phyloP scores from a whole-genome alignment of 1,284 basidiomycete genomes.

The Phellinidium pouzarii region DNA sequence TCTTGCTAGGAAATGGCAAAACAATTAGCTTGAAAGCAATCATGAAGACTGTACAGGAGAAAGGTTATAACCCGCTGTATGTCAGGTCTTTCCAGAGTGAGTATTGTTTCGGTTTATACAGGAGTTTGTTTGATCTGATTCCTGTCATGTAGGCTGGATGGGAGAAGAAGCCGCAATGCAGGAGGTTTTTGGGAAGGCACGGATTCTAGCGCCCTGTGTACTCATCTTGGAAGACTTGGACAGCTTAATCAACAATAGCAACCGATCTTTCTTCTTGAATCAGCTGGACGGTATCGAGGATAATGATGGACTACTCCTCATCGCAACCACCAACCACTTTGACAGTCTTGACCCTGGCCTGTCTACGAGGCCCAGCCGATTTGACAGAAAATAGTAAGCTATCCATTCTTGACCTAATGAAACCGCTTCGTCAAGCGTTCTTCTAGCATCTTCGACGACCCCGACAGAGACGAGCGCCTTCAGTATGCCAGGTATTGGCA shows the following conservation, averaged over 20 bases:
- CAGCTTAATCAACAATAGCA: constrained; percentile 66
- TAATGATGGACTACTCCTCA: constrained; percentile 72
- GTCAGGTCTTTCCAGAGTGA: constrained; percentile 66
- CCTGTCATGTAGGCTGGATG: constrained; percentile 36
- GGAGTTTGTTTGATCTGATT: neutral
- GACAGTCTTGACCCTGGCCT: constrained; percentile 70
- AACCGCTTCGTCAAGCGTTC: neutral
- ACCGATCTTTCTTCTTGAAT: constrained; percentile 82
- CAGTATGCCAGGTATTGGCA: constrained; percentile 75
- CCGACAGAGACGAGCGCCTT: constrained; percentile 51
- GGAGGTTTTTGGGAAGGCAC: constrained; percentile 58
- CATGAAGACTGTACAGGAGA: constrained; percentile 58
- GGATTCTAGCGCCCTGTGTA: constrained; percentile 64
- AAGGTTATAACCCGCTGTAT: constrained; percentile 63
- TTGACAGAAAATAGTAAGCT: constrained; percentile 78
- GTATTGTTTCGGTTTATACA: constrained; percentile 16
- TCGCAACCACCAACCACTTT: constrained; percentile 81
- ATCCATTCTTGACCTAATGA: neutral
- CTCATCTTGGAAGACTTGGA: constrained; percentile 79
- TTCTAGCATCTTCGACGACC: constrained; percentile 41
- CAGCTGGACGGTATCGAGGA: constrained; percentile 69
- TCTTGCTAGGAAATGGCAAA: constrained; percentile 69
- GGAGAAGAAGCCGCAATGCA: constrained; percentile 68
- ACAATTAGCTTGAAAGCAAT: constrained; percentile 75
- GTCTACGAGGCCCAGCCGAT: constrained; percentile 70